Percentiles rank a stretch among this genome's conserved stretches.
phyloP scores from a whole-genome alignment of 1,284 basidiomycete genomes.

The Mycena citricolor region DNA sequence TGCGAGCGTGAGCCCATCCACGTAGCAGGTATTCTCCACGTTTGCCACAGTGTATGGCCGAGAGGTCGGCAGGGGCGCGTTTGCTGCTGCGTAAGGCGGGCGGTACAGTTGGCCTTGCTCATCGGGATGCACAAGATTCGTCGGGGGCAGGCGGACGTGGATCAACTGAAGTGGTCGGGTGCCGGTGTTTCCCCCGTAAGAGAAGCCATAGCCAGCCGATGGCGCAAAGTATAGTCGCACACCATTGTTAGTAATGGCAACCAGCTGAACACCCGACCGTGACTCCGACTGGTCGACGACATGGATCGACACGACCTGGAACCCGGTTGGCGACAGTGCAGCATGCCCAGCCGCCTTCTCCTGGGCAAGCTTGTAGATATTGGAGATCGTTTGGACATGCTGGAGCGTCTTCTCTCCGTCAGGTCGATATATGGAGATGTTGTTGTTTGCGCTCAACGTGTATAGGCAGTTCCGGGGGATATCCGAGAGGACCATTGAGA shows the following conservation, averaged over 20 bases:
- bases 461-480: constrained; percentile 69
- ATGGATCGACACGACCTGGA: constrained; percentile 66
- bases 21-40: constrained; percentile 61
- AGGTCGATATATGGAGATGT: constrained; percentile 68
- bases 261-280: constrained; percentile 65
- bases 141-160: constrained; percentile 80
- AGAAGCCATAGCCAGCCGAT: constrained; percentile 46
- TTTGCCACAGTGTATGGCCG: constrained; percentile 57
- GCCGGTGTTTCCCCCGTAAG: constrained; percentile 36
- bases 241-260: constrained; percentile 79
- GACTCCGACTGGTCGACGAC: constrained; percentile 63
- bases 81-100: constrained; percentile 47
- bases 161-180: constrained; percentile 58
- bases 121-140: constrained; percentile 74
- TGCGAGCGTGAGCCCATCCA: constrained; percentile 63
- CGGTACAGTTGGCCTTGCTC: constrained; percentile 54
- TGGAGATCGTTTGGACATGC: constrained; percentile 66
- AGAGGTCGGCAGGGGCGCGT: constrained; percentile 41
- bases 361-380: constrained; percentile 67
- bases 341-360: constrained; percentile 76
- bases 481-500: constrained; percentile 69
- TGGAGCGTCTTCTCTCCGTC: constrained; percentile 62
- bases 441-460: constrained; percentile 66
- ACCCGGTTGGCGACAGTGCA: constrained; percentile 64
- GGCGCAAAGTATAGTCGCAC: constrained; percentile 80